phyloP scores from a whole-genome alignment of 345 rosid genomes.

The Bruguiera sexangula region DNA sequence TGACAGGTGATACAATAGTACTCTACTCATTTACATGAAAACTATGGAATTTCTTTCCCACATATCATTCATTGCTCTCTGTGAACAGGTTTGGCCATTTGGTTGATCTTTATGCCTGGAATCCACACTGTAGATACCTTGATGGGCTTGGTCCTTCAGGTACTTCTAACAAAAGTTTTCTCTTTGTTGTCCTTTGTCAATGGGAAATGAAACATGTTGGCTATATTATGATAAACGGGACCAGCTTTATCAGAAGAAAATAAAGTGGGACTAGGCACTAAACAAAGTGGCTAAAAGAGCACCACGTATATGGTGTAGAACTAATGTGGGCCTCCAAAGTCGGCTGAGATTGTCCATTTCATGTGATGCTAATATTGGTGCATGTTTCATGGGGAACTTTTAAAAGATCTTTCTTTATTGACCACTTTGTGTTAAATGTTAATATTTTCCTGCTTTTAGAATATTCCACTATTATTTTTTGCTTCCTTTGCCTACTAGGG shows the following conservation, averaged over 20 bases:
- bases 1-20: slow-evolving; percentile 57
- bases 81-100: slow-evolving; percentile 78
- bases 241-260: slow-evolving; percentile 9
- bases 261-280: slow-evolving; percentile 32
- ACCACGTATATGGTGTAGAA: slow-evolving; percentile 13
- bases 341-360: slow-evolving; percentile 16
- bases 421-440: slow-evolving; percentile 15
- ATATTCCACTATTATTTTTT: slow-evolving; percentile 8
- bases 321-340: slow-evolving; percentile 17
- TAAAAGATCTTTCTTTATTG: slow-evolving; percentile 11
- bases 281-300: slow-evolving; percentile 16
- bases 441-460: slow-evolving; percentile 5
- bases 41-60: not conserved
- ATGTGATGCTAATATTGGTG: slow-evolving; percentile 15
- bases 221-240: slow-evolving; percentile 18
- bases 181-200: not conserved
- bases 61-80: not conserved
- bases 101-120: slow-evolving; percentile 85
- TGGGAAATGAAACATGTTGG: not conserved
- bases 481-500: slow-evolving; percentile 6
- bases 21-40: not conserved
- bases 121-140: slow-evolving; percentile 84
- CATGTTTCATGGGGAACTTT: slow-evolving; percentile 13
- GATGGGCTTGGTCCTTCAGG: slow-evolving; percentile 95
- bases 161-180: slow-evolving; percentile 30